Percentiles rank a stretch among this genome's conserved stretches.
phyloP scores from a whole-genome alignment of 306 rosid genomes.

The Vigna radiata region DNA sequence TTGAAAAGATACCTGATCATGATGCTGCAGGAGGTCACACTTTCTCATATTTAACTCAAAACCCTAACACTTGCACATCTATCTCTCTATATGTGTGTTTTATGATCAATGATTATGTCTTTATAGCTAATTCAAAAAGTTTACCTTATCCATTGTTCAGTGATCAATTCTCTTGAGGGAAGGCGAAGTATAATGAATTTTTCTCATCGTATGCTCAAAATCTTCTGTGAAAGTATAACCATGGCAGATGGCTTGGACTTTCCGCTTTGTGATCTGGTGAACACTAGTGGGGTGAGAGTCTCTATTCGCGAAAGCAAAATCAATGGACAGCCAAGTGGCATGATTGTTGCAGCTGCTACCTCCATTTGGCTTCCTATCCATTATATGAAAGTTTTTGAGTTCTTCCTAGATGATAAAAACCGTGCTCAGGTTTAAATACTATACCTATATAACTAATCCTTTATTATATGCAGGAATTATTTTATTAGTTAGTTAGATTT shows the following conservation, averaged over 20 bases:
- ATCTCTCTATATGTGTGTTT: background rate
- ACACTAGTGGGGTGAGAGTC: constrained; percentile 56
- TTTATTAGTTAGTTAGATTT: background rate
- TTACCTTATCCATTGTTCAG: constrained; percentile 35
- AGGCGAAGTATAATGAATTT: constrained; percentile 58
- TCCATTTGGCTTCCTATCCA: constrained; percentile 72
- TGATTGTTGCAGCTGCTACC: constrained; percentile 55
- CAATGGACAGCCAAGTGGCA: constrained; percentile 63
- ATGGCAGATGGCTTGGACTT: constrained; percentile 58
- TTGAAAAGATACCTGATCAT: constrained; percentile 19
- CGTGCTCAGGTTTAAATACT: constrained; percentile 57
- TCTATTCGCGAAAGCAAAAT: constrained; percentile 42
- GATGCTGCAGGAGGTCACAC: constrained; percentile 56
- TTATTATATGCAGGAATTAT: background rate
- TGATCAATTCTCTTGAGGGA: constrained; percentile 52
- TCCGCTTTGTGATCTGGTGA: constrained; percentile 46
- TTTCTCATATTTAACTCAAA: background rate
- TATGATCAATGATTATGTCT: background rate
- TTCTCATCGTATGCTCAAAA: constrained; percentile 67
- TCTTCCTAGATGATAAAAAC: constrained; percentile 52
- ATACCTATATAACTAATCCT: background rate
- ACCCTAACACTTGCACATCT: no score
- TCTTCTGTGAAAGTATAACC: constrained; percentile 58
- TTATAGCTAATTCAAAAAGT: background rate
- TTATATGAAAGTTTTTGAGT: constrained; percentile 50